A percentile compares a stretch with the other conserved stretches of the same genome.
phyloP scores from a whole-genome alignment of 495 filamentous ascomycete species.

The Penicillium subrubescens region DNA sequence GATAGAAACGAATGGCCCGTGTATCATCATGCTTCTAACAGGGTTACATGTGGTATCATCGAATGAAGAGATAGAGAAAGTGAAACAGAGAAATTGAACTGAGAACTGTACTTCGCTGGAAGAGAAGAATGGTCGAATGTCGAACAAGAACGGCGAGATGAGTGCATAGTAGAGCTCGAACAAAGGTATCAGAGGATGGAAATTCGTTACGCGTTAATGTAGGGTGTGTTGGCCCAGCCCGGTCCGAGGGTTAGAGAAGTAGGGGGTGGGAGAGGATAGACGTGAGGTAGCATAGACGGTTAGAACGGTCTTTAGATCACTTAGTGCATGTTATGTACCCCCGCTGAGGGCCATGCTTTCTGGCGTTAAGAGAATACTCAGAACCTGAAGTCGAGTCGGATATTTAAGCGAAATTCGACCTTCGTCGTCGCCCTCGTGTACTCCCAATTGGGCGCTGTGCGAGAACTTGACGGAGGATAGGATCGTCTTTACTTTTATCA shows the following conservation, averaged over 20 bases:
- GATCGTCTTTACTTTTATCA: constrained; percentile 86
- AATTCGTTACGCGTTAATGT: constrained; percentile 28
- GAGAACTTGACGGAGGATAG: constrained; percentile 74
- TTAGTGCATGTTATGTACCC: background rate
- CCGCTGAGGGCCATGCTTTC: background rate
- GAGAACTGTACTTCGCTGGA: constrained; percentile 10
- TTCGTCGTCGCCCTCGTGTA: constrained; percentile 76
- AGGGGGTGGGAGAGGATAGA: background rate
- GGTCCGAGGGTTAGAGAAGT: background rate
- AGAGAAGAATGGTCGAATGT: constrained; percentile 8
- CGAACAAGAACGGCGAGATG: background rate
- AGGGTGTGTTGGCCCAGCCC: background rate
- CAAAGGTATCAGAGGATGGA: constrained; percentile 28
- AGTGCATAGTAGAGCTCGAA: constrained; percentile 7
- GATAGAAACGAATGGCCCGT: constrained; percentile 34
- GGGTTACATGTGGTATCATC: constrained; percentile 38
- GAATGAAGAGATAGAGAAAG: constrained; percentile 16
- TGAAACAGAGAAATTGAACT: constrained; percentile 17
- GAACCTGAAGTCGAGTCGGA: constrained; percentile 5
- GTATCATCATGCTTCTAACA: constrained; percentile 38
- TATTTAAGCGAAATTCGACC: constrained; percentile 38
- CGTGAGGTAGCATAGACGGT: background rate
- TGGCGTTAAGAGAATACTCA: background rate
- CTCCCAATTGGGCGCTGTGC: constrained; percentile 84
- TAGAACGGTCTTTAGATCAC: background rate